Evolutionary conservation across 2,329 filamentous ascomycete species (phyloP).

Genomic region (Diaporthe vaccinii): DNA sequence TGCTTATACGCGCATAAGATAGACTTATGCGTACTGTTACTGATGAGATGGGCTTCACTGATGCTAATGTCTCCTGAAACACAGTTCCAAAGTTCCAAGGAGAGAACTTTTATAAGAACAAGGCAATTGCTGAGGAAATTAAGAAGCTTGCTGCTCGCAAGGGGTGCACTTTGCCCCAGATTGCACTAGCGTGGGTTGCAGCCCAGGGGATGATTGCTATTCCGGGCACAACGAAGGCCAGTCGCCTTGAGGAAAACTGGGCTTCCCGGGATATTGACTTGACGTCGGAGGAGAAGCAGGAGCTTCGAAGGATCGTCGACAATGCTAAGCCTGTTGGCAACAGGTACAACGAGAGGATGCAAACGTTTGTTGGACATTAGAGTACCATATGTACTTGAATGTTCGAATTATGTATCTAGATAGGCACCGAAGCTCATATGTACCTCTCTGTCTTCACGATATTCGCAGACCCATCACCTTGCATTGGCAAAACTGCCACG

Average conservation of each 20-base stretch:
- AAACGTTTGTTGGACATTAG: background rate
- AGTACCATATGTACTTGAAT: background rate
- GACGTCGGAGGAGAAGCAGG: slow-evolving; percentile 51
- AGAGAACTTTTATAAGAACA: slow-evolving; percentile 60
- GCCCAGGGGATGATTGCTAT: slow-evolving; percentile 39
- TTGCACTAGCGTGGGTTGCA: slow-evolving; percentile 54
- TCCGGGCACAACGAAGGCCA: slow-evolving; percentile 19
- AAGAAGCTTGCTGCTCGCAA: slow-evolving; percentile 54
- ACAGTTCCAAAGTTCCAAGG: slow-evolving; percentile 53
- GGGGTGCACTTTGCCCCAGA: slow-evolving; percentile 50
- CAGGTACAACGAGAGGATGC: background rate
- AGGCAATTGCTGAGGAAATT: slow-evolving; percentile 56
- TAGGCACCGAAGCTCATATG: background rate
- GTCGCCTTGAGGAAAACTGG: slow-evolving; percentile 44
- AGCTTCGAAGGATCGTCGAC: slow-evolving; percentile 46
- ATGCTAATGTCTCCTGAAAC: background rate
- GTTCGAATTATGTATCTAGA: background rate
- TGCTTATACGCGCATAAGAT: background rate
- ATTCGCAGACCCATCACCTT: background rate
- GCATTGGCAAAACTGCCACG: no score
- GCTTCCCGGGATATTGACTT: slow-evolving; percentile 51
- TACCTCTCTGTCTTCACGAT: background rate
- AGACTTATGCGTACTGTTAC: no score
- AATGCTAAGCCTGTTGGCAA: background rate
- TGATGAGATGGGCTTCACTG: background rate